phyloP scores from a whole-genome alignment of 805 yeast genomes.

The Hemisphaericaspora nanyangensis region DNA sequence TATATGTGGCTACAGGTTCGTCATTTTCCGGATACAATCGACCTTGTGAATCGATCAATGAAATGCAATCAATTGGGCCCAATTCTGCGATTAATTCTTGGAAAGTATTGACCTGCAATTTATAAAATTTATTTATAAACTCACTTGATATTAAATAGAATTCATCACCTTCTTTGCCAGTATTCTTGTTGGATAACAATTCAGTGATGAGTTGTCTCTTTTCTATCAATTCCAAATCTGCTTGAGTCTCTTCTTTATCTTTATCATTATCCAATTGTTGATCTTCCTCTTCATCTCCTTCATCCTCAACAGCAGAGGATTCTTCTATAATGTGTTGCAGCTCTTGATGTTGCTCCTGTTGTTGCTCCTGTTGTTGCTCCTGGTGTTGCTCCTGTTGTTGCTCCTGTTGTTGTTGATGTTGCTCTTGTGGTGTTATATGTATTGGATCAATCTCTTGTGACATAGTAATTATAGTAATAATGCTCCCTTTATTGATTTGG shows the following conservation, averaged over 20 bases:
- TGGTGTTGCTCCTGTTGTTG: background rate
- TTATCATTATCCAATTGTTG: background rate
- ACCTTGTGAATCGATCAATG: constrained; percentile 44
- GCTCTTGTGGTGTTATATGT: background rate
- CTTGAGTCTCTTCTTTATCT: background rate
- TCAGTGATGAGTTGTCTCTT: constrained; percentile 18
- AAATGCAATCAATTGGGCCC: constrained; percentile 46
- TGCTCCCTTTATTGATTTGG: too few species aligned
- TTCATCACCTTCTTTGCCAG: constrained; percentile 43
- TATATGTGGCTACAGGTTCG: constrained; percentile 13
- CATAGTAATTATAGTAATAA: background rate
- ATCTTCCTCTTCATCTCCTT: background rate
- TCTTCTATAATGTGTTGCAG: too few species aligned
- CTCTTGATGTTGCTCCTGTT: background rate
- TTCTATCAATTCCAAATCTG: constrained; percentile 6
- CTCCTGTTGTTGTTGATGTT: background rate
- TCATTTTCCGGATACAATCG: constrained; percentile 29
- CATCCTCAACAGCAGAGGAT: background rate
- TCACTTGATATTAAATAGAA: constrained; percentile 46
- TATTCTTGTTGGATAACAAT: constrained; percentile 9
- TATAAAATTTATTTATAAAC: constrained; percentile 42
- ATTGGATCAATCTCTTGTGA: background rate
- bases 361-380: background rate
- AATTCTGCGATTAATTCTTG: constrained; percentile 26
- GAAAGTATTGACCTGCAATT: constrained; percentile 22